Percentiles rank a stretch among this genome's conserved stretches.
phyloP scores from a whole-genome alignment of 768 basidiomycete genomes.

The Serendipita sp. region DNA sequence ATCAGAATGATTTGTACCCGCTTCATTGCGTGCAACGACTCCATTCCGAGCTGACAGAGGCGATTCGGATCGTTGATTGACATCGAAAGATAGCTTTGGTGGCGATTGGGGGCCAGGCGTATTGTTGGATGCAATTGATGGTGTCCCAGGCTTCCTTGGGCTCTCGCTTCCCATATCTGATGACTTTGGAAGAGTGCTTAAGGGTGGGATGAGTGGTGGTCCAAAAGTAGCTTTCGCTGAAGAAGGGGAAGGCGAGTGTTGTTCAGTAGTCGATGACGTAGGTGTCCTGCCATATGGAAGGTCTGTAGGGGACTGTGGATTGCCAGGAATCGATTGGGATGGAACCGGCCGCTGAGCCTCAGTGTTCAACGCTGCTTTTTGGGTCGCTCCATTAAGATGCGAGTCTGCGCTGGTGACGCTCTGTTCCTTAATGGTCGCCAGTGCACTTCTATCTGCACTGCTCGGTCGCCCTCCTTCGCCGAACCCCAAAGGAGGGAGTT shows the following conservation, averaged over 20 bases:
- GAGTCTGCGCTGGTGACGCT: not conserved
- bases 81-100: not conserved
- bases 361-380: not conserved
- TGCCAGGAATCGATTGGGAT: not conserved
- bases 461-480: slow-evolving; percentile 6
- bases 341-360: not conserved
- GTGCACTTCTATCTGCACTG: not conserved
- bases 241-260: not conserved
- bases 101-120: not conserved
- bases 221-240: no score
- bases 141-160: no score
- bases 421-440: not conserved
- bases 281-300: not conserved
- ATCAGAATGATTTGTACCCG: not conserved
- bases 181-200: no score
- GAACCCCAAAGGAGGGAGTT: slow-evolving; percentile 47
- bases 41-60: not conserved
- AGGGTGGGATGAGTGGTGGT: no score
- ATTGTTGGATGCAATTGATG: no score
- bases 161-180: no score
- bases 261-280: not conserved
- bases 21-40: no score
- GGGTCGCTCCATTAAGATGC: not conserved
- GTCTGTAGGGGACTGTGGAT: not conserved
- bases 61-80: not conserved